phyloP scores from a whole-genome alignment of 176 grass and related monocot genomes.

The Carex cristatella region DNA sequence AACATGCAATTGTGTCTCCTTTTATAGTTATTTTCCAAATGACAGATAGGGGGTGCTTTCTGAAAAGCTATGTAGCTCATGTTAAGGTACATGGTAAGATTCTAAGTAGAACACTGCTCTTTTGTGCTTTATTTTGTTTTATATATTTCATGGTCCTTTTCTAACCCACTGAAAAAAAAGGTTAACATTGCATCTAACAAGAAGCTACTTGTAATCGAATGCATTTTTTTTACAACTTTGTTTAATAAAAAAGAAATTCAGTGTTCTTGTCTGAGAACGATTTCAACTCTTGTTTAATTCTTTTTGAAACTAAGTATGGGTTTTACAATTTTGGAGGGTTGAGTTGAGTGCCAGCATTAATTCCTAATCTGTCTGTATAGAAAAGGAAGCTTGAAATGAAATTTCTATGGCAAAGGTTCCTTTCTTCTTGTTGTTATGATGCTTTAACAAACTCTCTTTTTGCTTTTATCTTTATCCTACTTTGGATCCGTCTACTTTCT shows the following conservation, averaged over 20 bases:
- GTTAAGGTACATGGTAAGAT: neutral
- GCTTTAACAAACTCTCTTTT: slow-evolving; percentile 8
- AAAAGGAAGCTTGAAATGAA: slow-evolving; percentile 10
- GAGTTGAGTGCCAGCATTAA: neutral
- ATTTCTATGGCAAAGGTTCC: neutral
- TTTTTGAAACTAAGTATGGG: neutral
- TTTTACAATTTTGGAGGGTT: neutral
- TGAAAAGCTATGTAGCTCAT: neutral
- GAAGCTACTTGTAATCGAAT: neutral
- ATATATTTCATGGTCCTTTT: no score
- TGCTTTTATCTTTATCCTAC: neutral
- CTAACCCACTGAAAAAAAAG: neutral
- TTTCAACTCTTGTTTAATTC: no score
- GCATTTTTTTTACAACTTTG: neutral
- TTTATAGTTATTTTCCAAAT: neutral
- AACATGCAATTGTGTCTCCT: neutral
- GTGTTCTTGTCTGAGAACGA: neutral
- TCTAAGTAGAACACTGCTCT: neutral
- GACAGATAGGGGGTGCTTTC: neutral
- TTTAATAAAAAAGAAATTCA: neutral
- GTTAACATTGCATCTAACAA: no score
- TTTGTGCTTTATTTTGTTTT: neutral
- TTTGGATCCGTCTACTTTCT: neutral
- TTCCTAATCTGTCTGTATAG: neutral
- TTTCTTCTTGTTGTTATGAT: neutral